Evolutionary conservation across 1,284 basidiomycete genomes (phyloP), one percentile per base, ranked within the genome.

Genomic region (Irpex lacteus): DNA sequence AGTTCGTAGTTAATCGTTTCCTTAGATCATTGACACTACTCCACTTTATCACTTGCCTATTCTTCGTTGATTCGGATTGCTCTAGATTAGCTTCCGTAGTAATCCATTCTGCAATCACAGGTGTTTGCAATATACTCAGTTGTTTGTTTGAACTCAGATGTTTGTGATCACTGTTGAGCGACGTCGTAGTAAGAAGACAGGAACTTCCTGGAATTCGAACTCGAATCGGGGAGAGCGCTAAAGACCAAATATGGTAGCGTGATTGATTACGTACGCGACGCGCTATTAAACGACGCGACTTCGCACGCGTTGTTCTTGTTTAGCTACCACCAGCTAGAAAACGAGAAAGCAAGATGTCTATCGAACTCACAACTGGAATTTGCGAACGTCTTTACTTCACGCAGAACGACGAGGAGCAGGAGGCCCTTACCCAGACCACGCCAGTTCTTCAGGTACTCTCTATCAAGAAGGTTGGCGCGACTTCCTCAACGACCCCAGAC

Each of bases 401-500:
- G 32, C 53, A 77, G 50, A 80, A 84, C 0, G 71, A 78, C 4
- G 81, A 81, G 0, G 75, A 79, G 3, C 84, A 89, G 60, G 78
- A 82, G 0, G 78, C 81, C 1, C 73, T 86, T 9, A 84, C 87
- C 60, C 80, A 81, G 49, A 77, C 83, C 13, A 78, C 85, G 15
- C 91, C 93, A 59, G 83, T 84, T 11, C 77, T 96, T 2, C 95
- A 98, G 72, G 79, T 95, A 47, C 84, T 98, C 56, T 92, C 89
- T 57, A 86, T 95, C 67, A 96, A 94, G 77, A 88, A 87, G 71
- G 89, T 96, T 54, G 78, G 78, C 26, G 82, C 77, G 72, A 72
- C 77, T 68, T 66, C 77, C 69, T 66, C 77, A 77, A 75, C 56
- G 40, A 61, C 75, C 32, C 69, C 80, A 50, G 88, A 90, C 70